Evolutionary conservation across 2,329 filamentous ascomycete genomes (phyloP), one percentile per base, ranked within the genome.

Genomic region (Sporothrix sp.): DNA sequence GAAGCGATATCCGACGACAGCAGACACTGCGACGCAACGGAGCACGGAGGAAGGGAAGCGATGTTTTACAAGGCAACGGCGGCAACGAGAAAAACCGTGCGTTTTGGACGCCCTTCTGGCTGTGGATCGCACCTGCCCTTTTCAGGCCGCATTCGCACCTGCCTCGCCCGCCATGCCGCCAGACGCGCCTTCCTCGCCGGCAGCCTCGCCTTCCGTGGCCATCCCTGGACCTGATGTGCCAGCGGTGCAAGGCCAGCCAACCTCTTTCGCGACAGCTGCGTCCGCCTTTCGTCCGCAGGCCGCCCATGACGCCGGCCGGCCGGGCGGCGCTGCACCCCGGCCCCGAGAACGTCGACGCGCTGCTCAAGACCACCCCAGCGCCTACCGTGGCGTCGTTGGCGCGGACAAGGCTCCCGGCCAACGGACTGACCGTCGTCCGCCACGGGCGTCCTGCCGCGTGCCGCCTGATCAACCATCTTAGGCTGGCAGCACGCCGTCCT

Each of bases 241-340:
- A 80, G 61, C 73, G 75, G 61, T 72, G 76, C 58, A 79, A 80
- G 65, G 79, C 79, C 62, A 79, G 78, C 76, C 56, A 72, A 69
- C 43, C 76, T 71, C 25, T 77, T 76, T 10, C 80, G 77, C 60
- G 71, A 74, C 51, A 78, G 79, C 57, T 80, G 76, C 57, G 65
- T 42, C 9, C 46, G 47, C 16, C 10, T 35, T n/a, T 81, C 25
- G 61, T 84, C 0, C 75, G 83, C 57, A 75, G 75, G 27, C 65
- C 69, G 2, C 65, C 60, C 4, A 63, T 64, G 16, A 58, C 62
- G 20, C 52, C 56, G 2, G 57, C 73, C n/a, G 66, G 75, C 53
- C 60, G 81, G 1, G 67, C 69, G 4, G 62, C 66, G 2, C 57
- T 80, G 0, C 82, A 85, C 25, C 72, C 73, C 0, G 59, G 66